Percentiles rank a stretch among this genome's conserved stretches.
Conservation (phyloP, 1,284 basidiomycete genomes). For the Ganoderma sp. region DNA sequence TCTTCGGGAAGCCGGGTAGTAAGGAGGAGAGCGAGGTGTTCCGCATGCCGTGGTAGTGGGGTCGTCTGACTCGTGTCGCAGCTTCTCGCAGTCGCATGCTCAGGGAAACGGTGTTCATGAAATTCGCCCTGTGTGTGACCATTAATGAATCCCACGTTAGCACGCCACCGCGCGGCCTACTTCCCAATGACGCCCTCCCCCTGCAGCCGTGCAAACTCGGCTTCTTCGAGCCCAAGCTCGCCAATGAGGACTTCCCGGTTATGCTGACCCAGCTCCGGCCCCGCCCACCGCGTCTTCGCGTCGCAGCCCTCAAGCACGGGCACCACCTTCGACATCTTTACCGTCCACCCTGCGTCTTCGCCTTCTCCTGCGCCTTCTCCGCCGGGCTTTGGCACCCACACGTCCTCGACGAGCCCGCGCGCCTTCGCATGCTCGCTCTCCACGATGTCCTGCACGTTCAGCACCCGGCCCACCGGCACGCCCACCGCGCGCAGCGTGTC, state of each 20-base stretch:
- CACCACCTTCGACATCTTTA: constrained; percentile 69
- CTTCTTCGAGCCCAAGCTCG: constrained; percentile 53
- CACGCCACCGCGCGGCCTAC: constrained; percentile 14
- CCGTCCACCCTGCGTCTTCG: constrained; percentile 51
- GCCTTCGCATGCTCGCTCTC: constrained; percentile 60
- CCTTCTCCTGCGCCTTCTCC: constrained; percentile 1
- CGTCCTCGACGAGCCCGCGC: constrained; percentile 63
- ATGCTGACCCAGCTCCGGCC: constrained; percentile 68
- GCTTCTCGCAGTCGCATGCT: constrained; percentile 1
- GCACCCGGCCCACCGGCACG: constrained; percentile 68
- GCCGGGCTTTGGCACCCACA: constrained; percentile 52
- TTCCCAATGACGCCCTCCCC: constrained; percentile 53
- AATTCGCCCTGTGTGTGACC: neutral
- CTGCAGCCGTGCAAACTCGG: constrained; percentile 52
- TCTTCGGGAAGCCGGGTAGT: constrained; percentile 41
- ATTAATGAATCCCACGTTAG: constrained; percentile 2
- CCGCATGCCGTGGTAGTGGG: constrained; percentile 37
- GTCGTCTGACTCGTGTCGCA: constrained; percentile 4
- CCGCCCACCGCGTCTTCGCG: constrained; percentile 65
- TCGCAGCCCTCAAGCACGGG: constrained; percentile 64
- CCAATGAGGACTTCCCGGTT: constrained; percentile 61
- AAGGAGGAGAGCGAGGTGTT: constrained; percentile 35
- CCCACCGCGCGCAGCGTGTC: constrained; percentile 61
- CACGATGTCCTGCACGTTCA: constrained; percentile 64
- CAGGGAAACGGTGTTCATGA: neutral